These are phyloP conservation scores for Syncephalastrum contaminatum DNA, from an alignment of 371 early-diverging fungal species.

Conservation along the genomic window DNA sequence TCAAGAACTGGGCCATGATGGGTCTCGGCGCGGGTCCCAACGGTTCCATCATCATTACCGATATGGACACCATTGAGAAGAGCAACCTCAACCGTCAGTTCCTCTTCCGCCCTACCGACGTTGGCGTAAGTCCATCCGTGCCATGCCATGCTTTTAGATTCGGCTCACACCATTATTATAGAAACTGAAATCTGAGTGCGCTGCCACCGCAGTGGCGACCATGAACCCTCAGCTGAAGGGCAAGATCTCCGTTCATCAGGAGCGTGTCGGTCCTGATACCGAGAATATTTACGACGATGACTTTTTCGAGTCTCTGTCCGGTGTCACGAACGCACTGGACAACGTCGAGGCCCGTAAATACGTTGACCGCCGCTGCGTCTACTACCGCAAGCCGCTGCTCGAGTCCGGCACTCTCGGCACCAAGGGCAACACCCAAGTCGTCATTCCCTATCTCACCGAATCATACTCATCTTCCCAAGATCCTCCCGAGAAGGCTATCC, in stretches of 20 bases:
- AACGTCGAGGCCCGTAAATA: conserved; percentile 99
- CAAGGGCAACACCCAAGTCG: conserved; percentile 99
- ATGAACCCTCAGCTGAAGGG: conserved; percentile 93
- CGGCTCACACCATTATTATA: conserved; percentile 9
- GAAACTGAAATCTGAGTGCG: conserved; percentile 95
- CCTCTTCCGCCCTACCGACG: conserved; percentile 93
- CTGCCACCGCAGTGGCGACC: conserved; percentile 84
- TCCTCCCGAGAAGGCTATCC: conserved; percentile 99
- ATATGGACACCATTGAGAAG: conserved; percentile 99
- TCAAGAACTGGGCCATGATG: conserved; percentile 99
- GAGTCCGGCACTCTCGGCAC: conserved; percentile 99
- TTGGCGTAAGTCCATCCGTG: conserved; percentile 56
- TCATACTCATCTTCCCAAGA: conserved; percentile 99
- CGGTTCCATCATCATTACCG: conserved; percentile 92
- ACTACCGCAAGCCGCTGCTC: conserved; percentile 92
- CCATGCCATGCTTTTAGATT: conserved; percentile 1
- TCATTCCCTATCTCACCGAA: conserved; percentile 95
- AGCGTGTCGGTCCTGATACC: conserved; percentile 96
- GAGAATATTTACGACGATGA: conserved; percentile 95
- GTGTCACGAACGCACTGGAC: conserved; percentile 99
- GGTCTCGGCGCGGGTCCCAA: conserved; percentile 91
- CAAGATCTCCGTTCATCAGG: conserved; percentile 86
- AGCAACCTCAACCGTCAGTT: conserved; percentile 98
- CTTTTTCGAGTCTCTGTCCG: conserved; percentile 89
- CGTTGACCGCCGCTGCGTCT: conserved; percentile 98